Evolutionary conservation across 352 stramenopile genomes (phyloP), one percentile per base, ranked within the genome.

Genomic region (Detonula confervacea): DNA sequence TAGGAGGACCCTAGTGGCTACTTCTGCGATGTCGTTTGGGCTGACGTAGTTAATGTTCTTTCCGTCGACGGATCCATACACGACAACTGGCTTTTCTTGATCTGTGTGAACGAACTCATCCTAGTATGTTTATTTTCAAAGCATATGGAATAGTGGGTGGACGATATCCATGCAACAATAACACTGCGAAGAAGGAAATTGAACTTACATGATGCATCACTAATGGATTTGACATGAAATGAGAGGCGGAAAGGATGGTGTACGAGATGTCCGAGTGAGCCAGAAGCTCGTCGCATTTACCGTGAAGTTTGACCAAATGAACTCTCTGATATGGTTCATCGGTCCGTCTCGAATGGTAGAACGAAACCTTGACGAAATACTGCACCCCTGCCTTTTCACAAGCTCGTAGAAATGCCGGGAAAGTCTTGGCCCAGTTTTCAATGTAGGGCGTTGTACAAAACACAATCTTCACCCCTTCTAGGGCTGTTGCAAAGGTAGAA

Each of bases 221-320:
- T 47, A 85, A 24, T 63, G 57, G 35, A 39, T 85, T 85, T n/a
- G 71, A 81, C 77, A 85, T 85, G 22, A 78, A 81, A 56, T 85
- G 77, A 9, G 52, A 77, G 16, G 77, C 62, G 44, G 59, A 68
- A 12, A 85, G 49, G 16, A 85, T 85, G 7, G 72, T 81, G 33
- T 69, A 85, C 8, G 71, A 12, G 3, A 81, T 77, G 2, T 18
- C 39, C 9, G 33, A 51, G 12, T 1, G 24, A 42, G 61, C 18
- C 5, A 85, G 57, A 1, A 81, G 24, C 18, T 68, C 22, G 29
- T 85, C 77, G 47, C 70, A 81, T 33, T 72, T 47, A 18, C 44
- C 70, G 70, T 85, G 70, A 11, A 68, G 42, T 27, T 49, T 54
- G 16, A 81, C 72, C 20, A 85, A 52, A 22, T 68, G 73, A 9